Conservation (phyloP, 208 protist species). For the Acanthamoeba sp. region DNA sequence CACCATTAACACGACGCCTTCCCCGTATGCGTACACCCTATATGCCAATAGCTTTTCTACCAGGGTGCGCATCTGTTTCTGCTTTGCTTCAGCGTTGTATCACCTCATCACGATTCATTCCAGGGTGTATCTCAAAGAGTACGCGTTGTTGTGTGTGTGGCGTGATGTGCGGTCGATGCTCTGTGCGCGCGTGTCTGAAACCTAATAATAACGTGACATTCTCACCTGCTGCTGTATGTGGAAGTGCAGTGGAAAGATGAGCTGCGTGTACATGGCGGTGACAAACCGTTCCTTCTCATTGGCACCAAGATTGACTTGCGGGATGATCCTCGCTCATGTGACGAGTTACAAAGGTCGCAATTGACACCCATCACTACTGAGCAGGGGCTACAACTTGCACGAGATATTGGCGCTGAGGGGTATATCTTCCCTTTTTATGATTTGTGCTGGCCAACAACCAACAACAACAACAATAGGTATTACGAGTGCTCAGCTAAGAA, state of each 20-base stretch:
- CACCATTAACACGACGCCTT: no score
- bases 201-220: neutral
- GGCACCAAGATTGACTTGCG: conserved; percentile 58
- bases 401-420: conserved; percentile 25
- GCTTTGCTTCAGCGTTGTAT: conserved; percentile 51
- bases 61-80: conserved; percentile 49
- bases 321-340: neutral
- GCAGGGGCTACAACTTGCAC: neutral
- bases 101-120: conserved; percentile 22
- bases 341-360: neutral
- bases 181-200: neutral
- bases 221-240: neutral
- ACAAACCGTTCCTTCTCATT: conserved; percentile 24
- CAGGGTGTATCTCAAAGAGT: neutral
- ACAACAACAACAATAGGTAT: neutral
- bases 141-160: neutral
- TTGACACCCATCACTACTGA: conserved; percentile 40
- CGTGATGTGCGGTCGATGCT: no score
- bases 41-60: conserved; percentile 38
- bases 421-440: neutral
- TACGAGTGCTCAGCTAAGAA: conserved; percentile 59
- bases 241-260: conserved; percentile 45
- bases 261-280: conserved; percentile 24
- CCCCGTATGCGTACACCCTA: neutral
- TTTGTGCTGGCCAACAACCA: neutral